Percentiles rank a stretch among this genome's conserved stretches.
These are phyloP conservation scores for Chrysanthemum makinoi DNA, from an alignment of 129 eudicot species.

Conservation along the genomic window DNA sequence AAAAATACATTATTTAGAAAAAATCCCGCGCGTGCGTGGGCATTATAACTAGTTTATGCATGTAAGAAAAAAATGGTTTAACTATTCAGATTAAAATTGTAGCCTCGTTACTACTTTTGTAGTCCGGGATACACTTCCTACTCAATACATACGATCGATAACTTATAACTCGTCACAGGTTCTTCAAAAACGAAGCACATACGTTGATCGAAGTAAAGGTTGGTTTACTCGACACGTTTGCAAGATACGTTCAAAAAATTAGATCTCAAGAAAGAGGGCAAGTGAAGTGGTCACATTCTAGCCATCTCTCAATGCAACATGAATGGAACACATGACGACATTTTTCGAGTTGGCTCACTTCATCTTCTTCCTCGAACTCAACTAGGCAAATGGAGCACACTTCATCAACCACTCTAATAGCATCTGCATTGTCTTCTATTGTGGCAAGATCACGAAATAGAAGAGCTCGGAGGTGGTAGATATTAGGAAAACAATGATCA, in stretches of 20 bases:
- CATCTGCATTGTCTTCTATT: not conserved
- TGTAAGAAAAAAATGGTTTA: too few relatives aligned
- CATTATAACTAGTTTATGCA: too few relatives aligned
- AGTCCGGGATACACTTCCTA: too few relatives aligned
- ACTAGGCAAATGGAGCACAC: slow-evolving; percentile 53
- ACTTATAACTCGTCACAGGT: too few relatives aligned
- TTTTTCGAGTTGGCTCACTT: slow-evolving; percentile 41
- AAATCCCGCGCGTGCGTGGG: too few relatives aligned
- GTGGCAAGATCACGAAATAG: slow-evolving; percentile 32
- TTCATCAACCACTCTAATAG: slow-evolving; percentile 29
- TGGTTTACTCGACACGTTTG: slow-evolving; percentile 6
- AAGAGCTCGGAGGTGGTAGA: slow-evolving; percentile 22
- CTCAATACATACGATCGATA: too few relatives aligned
- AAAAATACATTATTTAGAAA: too few relatives aligned
- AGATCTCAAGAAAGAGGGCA: slow-evolving; percentile 66
- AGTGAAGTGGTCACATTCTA: slow-evolving; percentile 49
- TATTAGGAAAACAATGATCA: slow-evolving; percentile 2
- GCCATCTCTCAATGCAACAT: slow-evolving; percentile 51
- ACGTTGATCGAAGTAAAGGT: not conserved
- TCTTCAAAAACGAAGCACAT: too few relatives aligned
- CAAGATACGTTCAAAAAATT: slow-evolving; percentile 28
- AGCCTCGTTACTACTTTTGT: too few relatives aligned
- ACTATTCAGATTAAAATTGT: too few relatives aligned
- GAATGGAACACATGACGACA: slow-evolving; percentile 60
- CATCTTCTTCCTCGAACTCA: slow-evolving; percentile 45